Percentiles rank a stretch among this genome's conserved stretches.
Evolutionary conservation across 2,329 filamentous ascomycete genomes (phyloP).

Genomic region (Teratosphaeria viscida): DNA sequence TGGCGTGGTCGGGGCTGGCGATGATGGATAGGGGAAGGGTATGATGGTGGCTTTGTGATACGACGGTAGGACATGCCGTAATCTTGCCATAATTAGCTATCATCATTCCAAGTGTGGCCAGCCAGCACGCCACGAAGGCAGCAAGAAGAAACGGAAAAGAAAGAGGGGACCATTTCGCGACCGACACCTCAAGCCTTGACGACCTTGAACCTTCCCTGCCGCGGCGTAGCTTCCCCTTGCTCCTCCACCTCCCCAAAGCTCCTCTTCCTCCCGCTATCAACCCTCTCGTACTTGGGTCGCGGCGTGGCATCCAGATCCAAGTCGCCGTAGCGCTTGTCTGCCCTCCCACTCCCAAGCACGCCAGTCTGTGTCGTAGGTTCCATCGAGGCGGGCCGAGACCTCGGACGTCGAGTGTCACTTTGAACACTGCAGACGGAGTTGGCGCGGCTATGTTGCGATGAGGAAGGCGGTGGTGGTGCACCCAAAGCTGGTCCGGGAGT

Average conservation of each 20-base stretch:
- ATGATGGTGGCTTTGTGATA: no score
- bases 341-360: background rate
- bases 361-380: conserved; percentile 6
- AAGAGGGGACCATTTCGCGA: no score
- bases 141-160: no score
- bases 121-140: no score
- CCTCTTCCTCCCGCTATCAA: conserved; percentile 3
- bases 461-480: conserved; percentile 11
- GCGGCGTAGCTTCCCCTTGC: conserved; percentile 1
- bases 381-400: conserved; percentile 5
- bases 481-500: conserved; percentile 28
- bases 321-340: background rate
- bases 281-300: background rate
- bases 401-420: background rate
- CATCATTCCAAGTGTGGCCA: no score
- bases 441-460: conserved; percentile 3
- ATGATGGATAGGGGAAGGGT: no score
- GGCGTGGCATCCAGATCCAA: conserved; percentile 5
- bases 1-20: no score
- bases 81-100: background rate
- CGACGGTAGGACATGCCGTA: background rate
- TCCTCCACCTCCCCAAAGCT: conserved; percentile 3
- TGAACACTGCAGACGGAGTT: conserved; percentile 4
- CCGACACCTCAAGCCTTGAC: background rate
- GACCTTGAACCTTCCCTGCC: conserved; percentile 1